Evolutionary conservation across 257 asterid species (phyloP).

Genomic region (Lavandula angustifolia): DNA sequence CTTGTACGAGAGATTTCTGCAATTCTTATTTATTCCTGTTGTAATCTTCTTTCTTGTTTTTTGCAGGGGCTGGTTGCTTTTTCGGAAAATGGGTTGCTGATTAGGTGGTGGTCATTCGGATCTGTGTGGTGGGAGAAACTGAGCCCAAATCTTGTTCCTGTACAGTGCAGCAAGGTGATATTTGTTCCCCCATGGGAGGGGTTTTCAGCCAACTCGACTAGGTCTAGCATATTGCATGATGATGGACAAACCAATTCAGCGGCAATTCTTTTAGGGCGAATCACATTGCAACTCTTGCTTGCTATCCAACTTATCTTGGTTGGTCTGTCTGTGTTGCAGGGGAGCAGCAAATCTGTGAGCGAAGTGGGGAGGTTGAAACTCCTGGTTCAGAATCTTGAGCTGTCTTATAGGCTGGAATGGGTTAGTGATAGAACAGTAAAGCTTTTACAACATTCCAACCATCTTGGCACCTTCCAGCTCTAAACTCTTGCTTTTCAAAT

Average conservation of each 20-base stretch:
- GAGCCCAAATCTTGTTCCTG: constrained; percentile 78
- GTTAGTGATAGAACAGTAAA: constrained; percentile 72
- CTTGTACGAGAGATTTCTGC: not conserved
- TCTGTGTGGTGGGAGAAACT: constrained; percentile 98
- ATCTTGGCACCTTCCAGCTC: constrained; percentile 79
- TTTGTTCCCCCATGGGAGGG: constrained; percentile 97
- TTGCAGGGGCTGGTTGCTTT: constrained; percentile 90
- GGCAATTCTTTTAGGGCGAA: constrained; percentile 42
- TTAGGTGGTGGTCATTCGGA: constrained; percentile 97
- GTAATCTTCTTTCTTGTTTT: constrained; percentile 23
- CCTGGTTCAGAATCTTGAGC: constrained; percentile 80
- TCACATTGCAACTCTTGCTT: not conserved
- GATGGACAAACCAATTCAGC: constrained; percentile 53
- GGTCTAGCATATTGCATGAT: constrained; percentile 68
- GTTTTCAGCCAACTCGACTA: constrained; percentile 77
- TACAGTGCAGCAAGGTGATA: constrained; percentile 88
- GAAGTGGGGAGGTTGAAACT: constrained; percentile 70
- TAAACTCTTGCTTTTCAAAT: constrained; percentile 25
- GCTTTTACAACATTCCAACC: constrained; percentile 73
- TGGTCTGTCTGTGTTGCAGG: constrained; percentile 50
- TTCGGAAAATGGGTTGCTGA: constrained; percentile 88
- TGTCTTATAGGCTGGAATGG: constrained; percentile 87
- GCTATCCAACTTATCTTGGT: constrained; percentile 2
- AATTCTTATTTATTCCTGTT: not conserved
- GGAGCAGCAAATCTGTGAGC: constrained; percentile 41